These are phyloP conservation scores for Gaeumannomyces sp. DNA, from an alignment of 2,329 filamentous ascomycete genomes.

Conservation along the genomic window DNA sequence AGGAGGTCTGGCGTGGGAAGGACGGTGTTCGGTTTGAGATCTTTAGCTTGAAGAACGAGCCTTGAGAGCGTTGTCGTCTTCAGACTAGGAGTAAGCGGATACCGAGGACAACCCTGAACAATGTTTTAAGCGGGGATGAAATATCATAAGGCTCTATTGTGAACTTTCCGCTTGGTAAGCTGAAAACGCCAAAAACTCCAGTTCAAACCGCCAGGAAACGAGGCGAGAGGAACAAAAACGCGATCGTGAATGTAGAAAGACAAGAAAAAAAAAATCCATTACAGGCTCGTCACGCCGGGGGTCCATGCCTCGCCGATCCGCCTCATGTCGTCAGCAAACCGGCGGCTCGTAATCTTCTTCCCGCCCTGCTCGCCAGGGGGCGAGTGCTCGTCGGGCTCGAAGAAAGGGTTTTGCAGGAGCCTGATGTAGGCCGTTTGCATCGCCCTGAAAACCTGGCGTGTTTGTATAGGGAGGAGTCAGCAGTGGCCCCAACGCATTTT, in stretches of 20 bases:
- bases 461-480: slow-evolving; percentile 1
- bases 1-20: slow-evolving; percentile 26
- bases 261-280: background rate
- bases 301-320: slow-evolving; percentile 81
- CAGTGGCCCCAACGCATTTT: background rate
- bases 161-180: background rate
- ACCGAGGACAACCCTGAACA: background rate
- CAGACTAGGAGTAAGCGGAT: no score
- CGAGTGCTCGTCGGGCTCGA: slow-evolving; percentile 76
- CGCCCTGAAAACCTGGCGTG: slow-evolving; percentile 61
- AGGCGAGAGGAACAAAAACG: background rate
- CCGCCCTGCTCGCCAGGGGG: slow-evolving; percentile 49
- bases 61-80: background rate
- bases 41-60: slow-evolving; percentile 26
- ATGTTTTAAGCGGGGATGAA: background rate
- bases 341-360: slow-evolving; percentile 72
- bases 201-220: background rate
- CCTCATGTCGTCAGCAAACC: slow-evolving; percentile 76
- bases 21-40: slow-evolving; percentile 34
- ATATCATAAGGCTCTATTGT: background rate
- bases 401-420: slow-evolving; percentile 91
- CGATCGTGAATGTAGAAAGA: background rate
- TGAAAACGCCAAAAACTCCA: background rate
- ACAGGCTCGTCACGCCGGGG: slow-evolving; percentile 62
- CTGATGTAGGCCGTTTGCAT: slow-evolving; percentile 89